These are phyloP conservation scores for Solanum arcanum DNA, from an alignment of 257 asterid genomes.

Conservation along the genomic window DNA sequence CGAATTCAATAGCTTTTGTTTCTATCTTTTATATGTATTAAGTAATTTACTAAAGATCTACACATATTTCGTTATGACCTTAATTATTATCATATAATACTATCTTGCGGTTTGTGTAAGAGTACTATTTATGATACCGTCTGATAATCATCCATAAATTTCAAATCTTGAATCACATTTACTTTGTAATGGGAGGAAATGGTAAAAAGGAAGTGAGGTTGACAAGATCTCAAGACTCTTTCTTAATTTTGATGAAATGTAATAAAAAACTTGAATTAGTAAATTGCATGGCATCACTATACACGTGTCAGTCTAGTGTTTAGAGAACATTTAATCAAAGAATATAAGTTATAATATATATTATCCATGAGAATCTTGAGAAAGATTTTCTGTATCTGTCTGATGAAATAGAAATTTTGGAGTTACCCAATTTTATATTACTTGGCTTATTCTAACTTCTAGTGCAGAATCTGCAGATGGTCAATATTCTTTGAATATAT, in stretches of 20 bases:
- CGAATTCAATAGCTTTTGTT: background rate
- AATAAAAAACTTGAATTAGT: background rate
- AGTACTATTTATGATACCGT: too few species aligned
- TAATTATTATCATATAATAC: background rate
- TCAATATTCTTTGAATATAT: background rate
- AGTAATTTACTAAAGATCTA: background rate
- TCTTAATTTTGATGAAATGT: background rate
- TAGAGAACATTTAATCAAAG: background rate
- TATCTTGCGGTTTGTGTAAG: accelerated
- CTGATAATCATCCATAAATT: background rate
- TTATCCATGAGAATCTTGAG: too few species aligned
- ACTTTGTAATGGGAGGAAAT: background rate
- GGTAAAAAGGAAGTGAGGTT: too few species aligned
- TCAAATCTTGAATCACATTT: background rate
- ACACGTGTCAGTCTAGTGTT: background rate
- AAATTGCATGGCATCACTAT: background rate
- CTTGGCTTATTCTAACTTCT: background rate
- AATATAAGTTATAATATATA: background rate
- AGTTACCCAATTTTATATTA: background rate
- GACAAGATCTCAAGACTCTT: background rate
- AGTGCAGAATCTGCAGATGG: background rate
- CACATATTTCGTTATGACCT: accelerated
- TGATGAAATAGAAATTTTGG: background rate
- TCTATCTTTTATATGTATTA: background rate
- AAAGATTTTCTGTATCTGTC: background rate